These are phyloP conservation scores for Pholiota molesta DNA, from an alignment of 768 basidiomycete genomes.

Conservation along the genomic window DNA sequence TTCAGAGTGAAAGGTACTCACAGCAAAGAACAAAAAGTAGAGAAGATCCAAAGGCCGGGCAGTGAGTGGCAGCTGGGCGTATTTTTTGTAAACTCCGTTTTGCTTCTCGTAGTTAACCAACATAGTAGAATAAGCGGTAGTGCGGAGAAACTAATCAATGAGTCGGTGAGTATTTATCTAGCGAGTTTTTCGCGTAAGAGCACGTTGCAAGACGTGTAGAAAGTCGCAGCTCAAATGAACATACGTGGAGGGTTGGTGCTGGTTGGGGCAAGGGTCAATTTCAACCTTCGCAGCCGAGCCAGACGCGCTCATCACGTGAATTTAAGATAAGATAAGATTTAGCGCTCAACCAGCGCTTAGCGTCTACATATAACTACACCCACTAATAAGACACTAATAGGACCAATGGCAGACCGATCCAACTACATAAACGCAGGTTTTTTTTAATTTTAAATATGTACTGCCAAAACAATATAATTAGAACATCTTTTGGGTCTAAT, in stretches of 20 bases:
- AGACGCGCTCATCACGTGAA: too few relatives aligned
- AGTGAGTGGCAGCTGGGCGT: conserved; percentile 38
- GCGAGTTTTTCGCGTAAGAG: not conserved
- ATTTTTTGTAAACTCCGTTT: conserved; percentile 7
- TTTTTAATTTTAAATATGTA: too few relatives aligned
- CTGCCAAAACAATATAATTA: too few relatives aligned
- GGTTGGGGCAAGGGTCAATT: not conserved
- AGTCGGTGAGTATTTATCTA: not conserved
- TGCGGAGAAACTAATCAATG: not conserved
- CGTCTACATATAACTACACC: too few relatives aligned
- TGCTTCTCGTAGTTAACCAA: conserved; percentile 28
- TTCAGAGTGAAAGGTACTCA: conserved; percentile 28
- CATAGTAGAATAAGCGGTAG: conserved; percentile 13
- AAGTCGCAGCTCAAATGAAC: not conserved
- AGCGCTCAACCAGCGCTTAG: too few relatives aligned
- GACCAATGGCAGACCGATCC: too few relatives aligned
- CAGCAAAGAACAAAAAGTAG: conserved; percentile 75
- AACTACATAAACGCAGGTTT: too few relatives aligned
- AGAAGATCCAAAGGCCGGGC: conserved; percentile 66
- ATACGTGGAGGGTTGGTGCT: not conserved
- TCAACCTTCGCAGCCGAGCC: too few relatives aligned
- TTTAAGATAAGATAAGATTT: too few relatives aligned
- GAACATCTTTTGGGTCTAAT: too few relatives aligned
- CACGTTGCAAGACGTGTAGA: not conserved
- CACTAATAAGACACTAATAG: too few relatives aligned